Percentiles rank a stretch among this genome's conserved stretches.
Conservation (phyloP, 768 basidiomycete genomes). For the Agrocybe pediades region DNA sequence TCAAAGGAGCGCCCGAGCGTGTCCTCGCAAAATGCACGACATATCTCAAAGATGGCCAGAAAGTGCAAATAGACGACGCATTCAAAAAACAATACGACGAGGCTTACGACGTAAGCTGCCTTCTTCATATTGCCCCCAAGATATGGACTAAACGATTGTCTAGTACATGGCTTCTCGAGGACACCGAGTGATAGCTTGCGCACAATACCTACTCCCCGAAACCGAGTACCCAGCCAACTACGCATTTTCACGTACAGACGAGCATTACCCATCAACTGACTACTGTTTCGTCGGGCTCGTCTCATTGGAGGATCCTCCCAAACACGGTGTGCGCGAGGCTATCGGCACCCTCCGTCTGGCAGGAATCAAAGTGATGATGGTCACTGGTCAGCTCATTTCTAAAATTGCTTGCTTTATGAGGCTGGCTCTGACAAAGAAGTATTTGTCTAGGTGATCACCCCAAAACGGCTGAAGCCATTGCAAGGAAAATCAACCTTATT, state of each 20-base stretch:
- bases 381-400: slow-evolving; percentile 47
- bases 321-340: slow-evolving; percentile 71
- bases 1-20: slow-evolving; percentile 74
- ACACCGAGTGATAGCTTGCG: slow-evolving; percentile 75
- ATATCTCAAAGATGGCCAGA: slow-evolving; percentile 53
- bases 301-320: slow-evolving; percentile 71
- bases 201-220: slow-evolving; percentile 55
- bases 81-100: slow-evolving; percentile 56
- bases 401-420: not conserved
- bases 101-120: slow-evolving; percentile 62
- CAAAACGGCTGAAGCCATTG: slow-evolving; percentile 74
- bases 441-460: slow-evolving; percentile 57
- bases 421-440: not conserved
- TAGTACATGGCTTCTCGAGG: slow-evolving; percentile 81
- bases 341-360: slow-evolving; percentile 71
- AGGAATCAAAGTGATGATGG: slow-evolving; percentile 79
- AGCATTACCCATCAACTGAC: slow-evolving; percentile 51
- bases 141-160: too few species aligned
- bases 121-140: too few species aligned
- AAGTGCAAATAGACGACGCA: slow-evolving; percentile 52
- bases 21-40: slow-evolving; percentile 65
- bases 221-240: slow-evolving; percentile 47
- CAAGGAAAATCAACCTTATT: slow-evolving; percentile 71
- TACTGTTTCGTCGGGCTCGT: slow-evolving; percentile 70
- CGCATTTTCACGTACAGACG: slow-evolving; percentile 56